Percentiles rank a stretch among this genome's conserved stretches.
Conservation (phyloP, 177 flowering plant genomes). For the Telopea speciosissima region DNA sequence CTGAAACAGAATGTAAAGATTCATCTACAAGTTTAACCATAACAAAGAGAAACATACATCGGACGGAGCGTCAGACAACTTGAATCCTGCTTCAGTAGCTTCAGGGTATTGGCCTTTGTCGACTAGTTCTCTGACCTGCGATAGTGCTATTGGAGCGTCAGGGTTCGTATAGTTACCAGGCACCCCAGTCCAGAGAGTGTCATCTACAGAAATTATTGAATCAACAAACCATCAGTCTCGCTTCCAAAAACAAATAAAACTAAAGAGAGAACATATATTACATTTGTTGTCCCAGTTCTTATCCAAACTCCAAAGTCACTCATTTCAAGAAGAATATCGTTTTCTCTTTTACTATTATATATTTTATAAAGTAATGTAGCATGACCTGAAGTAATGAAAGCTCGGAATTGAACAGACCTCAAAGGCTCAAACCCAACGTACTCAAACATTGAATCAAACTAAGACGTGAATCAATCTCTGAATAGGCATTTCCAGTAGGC, state of each 20-base stretch:
- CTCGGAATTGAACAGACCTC: too few species aligned
- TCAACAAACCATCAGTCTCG: neutral
- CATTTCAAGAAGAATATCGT: neutral
- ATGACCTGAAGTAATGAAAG: too few species aligned
- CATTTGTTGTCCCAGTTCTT: neutral
- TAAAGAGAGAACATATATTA: too few species aligned
- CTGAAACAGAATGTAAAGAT: neutral
- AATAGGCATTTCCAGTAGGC: too few species aligned
- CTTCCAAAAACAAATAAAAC: neutral
- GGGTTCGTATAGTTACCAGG: constrained; percentile 76
- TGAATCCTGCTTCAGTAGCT: constrained; percentile 59
- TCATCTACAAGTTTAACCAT: neutral
- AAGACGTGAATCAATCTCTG: neutral
- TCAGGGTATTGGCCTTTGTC: constrained; percentile 49
- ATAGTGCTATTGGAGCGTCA: constrained; percentile 51
- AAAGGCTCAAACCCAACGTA: neutral
- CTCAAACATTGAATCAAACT: neutral
- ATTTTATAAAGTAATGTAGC: neutral
- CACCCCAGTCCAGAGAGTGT: constrained; percentile 90
- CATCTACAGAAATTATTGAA: constrained; percentile 41
- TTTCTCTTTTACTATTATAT: too few species aligned
- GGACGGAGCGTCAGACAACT: constrained; percentile 50
- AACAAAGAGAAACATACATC: constrained; percentile 40
- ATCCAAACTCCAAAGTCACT: neutral
- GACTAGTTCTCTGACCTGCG: constrained; percentile 75